phyloP scores from a whole-genome alignment of 2,329 filamentous ascomycete species.

The Colletotrichum sp. region DNA sequence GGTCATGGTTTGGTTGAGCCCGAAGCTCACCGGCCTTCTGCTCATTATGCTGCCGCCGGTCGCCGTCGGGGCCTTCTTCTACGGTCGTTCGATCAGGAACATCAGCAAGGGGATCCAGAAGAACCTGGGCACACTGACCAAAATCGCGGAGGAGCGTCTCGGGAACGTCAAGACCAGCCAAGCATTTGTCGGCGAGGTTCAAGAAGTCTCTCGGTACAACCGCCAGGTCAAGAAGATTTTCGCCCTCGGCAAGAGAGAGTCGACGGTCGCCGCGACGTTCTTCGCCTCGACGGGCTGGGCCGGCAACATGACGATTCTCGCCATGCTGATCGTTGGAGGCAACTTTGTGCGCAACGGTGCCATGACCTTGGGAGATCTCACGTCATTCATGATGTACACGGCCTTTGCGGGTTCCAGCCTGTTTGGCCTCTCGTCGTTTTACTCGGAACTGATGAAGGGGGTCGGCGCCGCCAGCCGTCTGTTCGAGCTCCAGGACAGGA shows the following conservation, averaged over 20 bases:
- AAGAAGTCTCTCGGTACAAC: slow-evolving; percentile 92
- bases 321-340: slow-evolving; percentile 88
- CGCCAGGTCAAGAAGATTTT: slow-evolving; percentile 92
- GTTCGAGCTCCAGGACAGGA: slow-evolving; percentile 93
- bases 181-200: slow-evolving; percentile 91
- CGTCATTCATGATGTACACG: slow-evolving; percentile 98
- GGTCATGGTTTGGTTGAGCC: slow-evolving; percentile 95
- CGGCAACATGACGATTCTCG: slow-evolving; percentile 95
- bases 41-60: slow-evolving; percentile 89
- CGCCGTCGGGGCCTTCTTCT: slow-evolving; percentile 88
- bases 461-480: slow-evolving; percentile 95
- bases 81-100: slow-evolving; percentile 86
- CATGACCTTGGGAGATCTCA: slow-evolving; percentile 90
- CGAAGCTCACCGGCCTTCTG: slow-evolving; percentile 87
- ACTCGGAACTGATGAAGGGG: slow-evolving; percentile 98
- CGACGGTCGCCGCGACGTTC: slow-evolving; percentile 88
- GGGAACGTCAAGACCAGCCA: slow-evolving; percentile 97
- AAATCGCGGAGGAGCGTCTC: slow-evolving; percentile 96
- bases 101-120: slow-evolving; percentile 92
- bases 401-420: slow-evolving; percentile 85
- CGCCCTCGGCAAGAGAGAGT: slow-evolving; percentile 83
- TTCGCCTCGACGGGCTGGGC: slow-evolving; percentile 87
- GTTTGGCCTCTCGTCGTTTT: slow-evolving; percentile 94
- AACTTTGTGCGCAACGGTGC: slow-evolving; percentile 85
- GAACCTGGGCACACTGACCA: slow-evolving; percentile 89